These are phyloP conservation scores for Exophiala sp. DNA, from an alignment of 2,329 filamentous ascomycete species.

Conservation along the genomic window DNA sequence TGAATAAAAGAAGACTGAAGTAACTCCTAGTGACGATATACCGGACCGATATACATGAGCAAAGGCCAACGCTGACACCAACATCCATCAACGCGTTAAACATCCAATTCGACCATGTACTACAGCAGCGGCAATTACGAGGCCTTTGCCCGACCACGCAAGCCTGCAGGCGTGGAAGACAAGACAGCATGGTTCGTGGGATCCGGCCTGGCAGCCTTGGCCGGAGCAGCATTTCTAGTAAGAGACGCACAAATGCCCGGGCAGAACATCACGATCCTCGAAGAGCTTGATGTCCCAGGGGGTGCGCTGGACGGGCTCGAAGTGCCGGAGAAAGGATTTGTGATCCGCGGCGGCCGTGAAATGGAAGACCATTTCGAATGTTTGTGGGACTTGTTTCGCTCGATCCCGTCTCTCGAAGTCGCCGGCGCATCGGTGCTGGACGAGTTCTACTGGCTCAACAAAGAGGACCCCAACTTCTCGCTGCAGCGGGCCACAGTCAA, in stretches of 20 bases:
- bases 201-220: constrained; percentile 34
- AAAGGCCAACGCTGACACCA: too few species aligned
- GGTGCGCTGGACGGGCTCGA: constrained; percentile 32
- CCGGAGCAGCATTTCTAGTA: constrained; percentile 36
- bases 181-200: constrained; percentile 35
- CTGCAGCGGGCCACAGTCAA: constrained; percentile 11
- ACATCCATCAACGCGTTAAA: too few species aligned
- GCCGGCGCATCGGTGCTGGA: constrained; percentile 14
- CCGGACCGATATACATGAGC: too few species aligned
- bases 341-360: constrained; percentile 35
- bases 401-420: constrained; percentile 30
- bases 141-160: constrained; percentile 12
- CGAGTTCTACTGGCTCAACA: constrained; percentile 19
- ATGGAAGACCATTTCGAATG: constrained; percentile 34
- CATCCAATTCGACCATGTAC: constrained; percentile 7
- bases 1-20: too few species aligned
- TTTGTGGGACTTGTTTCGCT: constrained; percentile 33
- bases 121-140: constrained; percentile 17
- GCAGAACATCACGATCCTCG: constrained; percentile 34
- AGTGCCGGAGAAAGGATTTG: constrained; percentile 34
- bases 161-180: constrained; percentile 8
- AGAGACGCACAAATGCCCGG: constrained; percentile 34
- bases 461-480: constrained; percentile 14
- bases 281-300: constrained; percentile 31
- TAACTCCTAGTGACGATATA: too few species aligned